phyloP scores from a whole-genome alignment of 1,284 basidiomycete genomes.

The Moesziomyces sp. region DNA sequence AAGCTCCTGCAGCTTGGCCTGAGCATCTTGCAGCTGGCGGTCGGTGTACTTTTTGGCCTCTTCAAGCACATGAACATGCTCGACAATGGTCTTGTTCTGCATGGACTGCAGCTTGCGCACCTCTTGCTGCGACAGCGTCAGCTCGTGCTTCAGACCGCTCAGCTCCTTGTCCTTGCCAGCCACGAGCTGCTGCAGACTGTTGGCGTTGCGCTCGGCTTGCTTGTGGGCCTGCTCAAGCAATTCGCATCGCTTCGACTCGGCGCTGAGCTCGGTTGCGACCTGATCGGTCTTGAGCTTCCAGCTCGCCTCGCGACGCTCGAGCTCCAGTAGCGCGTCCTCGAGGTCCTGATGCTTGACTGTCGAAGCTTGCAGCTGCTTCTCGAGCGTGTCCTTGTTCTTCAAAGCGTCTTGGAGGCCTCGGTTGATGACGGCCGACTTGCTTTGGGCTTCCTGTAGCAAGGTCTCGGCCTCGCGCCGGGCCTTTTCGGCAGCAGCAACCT shows the following conservation, averaged over 20 bases:
- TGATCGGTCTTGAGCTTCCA: conserved; percentile 60
- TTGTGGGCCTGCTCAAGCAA: conserved; percentile 69
- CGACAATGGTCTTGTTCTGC: conserved; percentile 97
- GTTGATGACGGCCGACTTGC: conserved; percentile 50
- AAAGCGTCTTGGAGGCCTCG: conserved; percentile 42
- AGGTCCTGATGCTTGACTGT: conserved; percentile 69
- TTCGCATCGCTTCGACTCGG: conserved; percentile 65
- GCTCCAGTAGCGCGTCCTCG: conserved; percentile 58
- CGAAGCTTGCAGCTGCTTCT: conserved; percentile 79
- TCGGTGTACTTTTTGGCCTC: conserved; percentile 97
- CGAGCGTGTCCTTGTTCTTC: conserved; percentile 70
- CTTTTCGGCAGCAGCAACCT: conserved; percentile 77
- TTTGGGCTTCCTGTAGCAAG: conserved; percentile 82
- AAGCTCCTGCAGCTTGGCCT: conserved; percentile 79
- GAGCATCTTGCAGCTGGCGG: conserved; percentile 84
- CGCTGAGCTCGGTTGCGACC: conserved; percentile 49
- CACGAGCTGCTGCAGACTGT: conserved; percentile 77
- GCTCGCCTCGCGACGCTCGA: conserved; percentile 48
- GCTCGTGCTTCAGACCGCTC: conserved; percentile 79
- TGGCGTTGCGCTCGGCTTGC: conserved; percentile 72
- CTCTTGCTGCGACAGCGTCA: conserved; percentile 78
- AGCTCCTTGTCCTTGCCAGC: conserved; percentile 82
- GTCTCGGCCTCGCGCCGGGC: conserved; percentile 77
- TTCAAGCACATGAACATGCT: conserved; percentile 97
- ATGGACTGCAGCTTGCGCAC: conserved; percentile 71